Base-by-base conservation (phyloP, 345 rosid species). In the Nephelium lappaceum region DNA sequence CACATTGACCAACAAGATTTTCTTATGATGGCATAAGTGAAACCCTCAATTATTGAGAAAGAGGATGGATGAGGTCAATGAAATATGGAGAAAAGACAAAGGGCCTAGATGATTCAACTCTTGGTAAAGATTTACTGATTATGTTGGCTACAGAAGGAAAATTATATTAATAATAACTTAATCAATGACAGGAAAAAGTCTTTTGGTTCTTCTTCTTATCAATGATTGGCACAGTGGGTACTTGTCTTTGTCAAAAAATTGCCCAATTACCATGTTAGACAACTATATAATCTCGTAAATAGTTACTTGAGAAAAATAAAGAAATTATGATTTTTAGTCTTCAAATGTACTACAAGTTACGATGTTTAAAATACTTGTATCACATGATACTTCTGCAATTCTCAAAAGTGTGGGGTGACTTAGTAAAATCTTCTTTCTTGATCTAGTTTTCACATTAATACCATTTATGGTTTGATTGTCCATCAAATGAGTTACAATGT, bases 391-490 rank as follows among this genome's bases (percentile, higher is more conserved):
- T 53, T n/a, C 6, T 53, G 58, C 16, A 53, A 15, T 53, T 53
- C 58, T 53, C 58, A 15, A 16, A 53, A 15, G n/a, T 53, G 58
- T 5, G 58, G 6, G 18, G n/a, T 53, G 58, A 53, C 58, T 53
- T 16, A 15, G 58, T 53, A 53, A 53, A 53, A 53, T 53, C 6
- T 53, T 71, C 62, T 71, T 71, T 43, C 69, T 47, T 53, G 18
- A 16, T 16, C 16, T 53, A 57, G 36, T 23, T 12, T 15, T 25
- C n/a, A 58, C n/a, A 39, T 43, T 24, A 27, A 63, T 49, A 38
- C 55, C 75, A 57, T 36, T 27, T 81, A 43, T 16, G 60, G 70
- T 79, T 76, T 73, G 23, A 66, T 71, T 69, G 42, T 63, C 31
- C 18, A 45, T 23, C 11, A 36, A 15, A 9, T 19, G 42, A 47